A percentile compares a stretch with the other conserved stretches of the same genome.
phyloP scores from a whole-genome alignment of 345 rosid species.

The Heritiera fomes region DNA sequence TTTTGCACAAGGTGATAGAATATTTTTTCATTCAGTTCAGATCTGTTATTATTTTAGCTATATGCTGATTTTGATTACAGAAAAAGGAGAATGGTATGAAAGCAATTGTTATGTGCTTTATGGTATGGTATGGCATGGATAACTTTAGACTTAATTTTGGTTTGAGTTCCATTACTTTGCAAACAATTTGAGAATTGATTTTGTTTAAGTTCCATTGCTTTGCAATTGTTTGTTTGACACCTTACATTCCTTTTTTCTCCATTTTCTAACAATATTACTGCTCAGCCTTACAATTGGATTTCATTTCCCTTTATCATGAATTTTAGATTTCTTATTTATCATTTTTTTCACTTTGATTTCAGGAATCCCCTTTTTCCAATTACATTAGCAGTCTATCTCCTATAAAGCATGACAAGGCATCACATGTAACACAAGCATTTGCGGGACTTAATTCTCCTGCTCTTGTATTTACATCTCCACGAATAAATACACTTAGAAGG shows the following conservation, averaged over 20 bases:
- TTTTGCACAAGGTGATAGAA: not conserved
- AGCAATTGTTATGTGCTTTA: not conserved
- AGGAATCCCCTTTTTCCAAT: constrained; percentile 51
- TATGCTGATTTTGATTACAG: not conserved
- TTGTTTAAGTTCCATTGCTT: not conserved
- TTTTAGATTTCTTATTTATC: constrained; percentile 7
- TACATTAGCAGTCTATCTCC: constrained; percentile 45
- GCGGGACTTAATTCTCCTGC: constrained; percentile 47
- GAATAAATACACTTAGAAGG: constrained; percentile 34
- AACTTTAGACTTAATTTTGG: not conserved
- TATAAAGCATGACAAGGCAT: constrained; percentile 35
- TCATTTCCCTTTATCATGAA: not conserved
- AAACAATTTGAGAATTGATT: not conserved
- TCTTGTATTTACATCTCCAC: constrained; percentile 48
- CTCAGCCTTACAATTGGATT: not conserved
- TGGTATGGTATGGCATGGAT: not conserved
- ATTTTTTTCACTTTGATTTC: constrained; percentile 28
- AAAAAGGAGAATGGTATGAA: not conserved
- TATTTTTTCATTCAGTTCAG: not conserved
- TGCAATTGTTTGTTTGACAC: constrained; percentile 15
- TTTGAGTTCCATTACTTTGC: not conserved
- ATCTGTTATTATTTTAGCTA: not conserved
- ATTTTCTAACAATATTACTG: not conserved
- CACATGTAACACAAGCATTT: constrained; percentile 31
- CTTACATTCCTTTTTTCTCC: not conserved